Evolutionary conservation across 2,329 filamentous ascomycete genomes (phyloP), one percentile per base, ranked within the genome.

Genomic region (Aurifilum marmelostoma): DNA sequence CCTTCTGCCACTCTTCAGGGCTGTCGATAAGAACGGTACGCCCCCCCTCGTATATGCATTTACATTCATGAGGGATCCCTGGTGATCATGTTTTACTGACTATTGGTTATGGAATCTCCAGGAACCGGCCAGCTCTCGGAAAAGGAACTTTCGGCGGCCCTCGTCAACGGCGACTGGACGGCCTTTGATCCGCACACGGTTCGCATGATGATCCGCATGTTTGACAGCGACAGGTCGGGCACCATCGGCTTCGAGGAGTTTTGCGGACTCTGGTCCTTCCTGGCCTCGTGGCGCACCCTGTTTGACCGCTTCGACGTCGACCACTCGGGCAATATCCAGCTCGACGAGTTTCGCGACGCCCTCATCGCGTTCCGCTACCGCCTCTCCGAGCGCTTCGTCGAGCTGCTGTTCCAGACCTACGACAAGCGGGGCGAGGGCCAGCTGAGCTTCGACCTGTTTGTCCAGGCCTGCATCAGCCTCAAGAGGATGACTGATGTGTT

Each of bases 401-500:
- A 91, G 74, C 85, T 96, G 41, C 82, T 99, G 65, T 99, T 97
- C 82, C 86, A 88, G 74, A 96, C 93, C 0, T 98, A 97, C 81
- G 95, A 97, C 79, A 94, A 91, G 84, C 85, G 87, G 72, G 82
- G 83, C 73, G 85, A 88, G 76, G 90, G 90, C 50, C 85, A 87
- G 75, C 93, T 94, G 87, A 92, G 91, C 81, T 99, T 99, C 77
- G 96, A 99, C 82, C 81, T 99, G 65, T 99, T 99, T 76, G 96
- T 99, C 71, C 96, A 99, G 84, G 93, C 93, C 65, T 98, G 96
- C 80, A 98, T 99, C 77, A 94, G 90, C 75, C 84, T 99, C 76
- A 97, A 98, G 87, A 88, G 96, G 75, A 98, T 99, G 95, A 99
- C 96, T 70, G 96, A 99, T 80, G 94, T 97, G 37, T 99, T 99